phyloP scores from a whole-genome alignment of 2,329 filamentous ascomycete genomes.

The Trichoderma citrinoviride region DNA sequence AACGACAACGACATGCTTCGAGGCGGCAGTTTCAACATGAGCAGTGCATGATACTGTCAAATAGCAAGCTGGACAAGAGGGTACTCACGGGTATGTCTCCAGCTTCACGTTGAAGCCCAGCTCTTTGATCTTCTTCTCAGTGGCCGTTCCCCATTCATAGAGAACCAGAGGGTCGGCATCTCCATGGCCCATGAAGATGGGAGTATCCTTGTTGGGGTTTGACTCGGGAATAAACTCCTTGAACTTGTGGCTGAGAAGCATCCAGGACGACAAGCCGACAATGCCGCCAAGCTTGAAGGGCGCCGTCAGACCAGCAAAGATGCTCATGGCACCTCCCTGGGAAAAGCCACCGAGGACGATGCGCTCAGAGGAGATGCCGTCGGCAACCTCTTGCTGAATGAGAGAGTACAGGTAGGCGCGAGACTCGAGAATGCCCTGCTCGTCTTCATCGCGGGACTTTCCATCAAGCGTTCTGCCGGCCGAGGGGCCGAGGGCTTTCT shows the following conservation, averaged over 20 bases:
- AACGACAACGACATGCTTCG: neutral
- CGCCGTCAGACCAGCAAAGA: conserved; percentile 75
- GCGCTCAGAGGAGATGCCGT: conserved; percentile 73
- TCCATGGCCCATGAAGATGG: conserved; percentile 84
- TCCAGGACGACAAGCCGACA: conserved; percentile 78
- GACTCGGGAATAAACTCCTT: conserved; percentile 38
- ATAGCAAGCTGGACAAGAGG: neutral
- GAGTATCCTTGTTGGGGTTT: conserved; percentile 58
- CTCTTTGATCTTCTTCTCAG: conserved; percentile 61
- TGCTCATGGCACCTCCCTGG: conserved; percentile 82
- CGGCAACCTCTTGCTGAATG: conserved; percentile 73
- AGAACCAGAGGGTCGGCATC: conserved; percentile 68
- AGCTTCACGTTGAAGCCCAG: conserved; percentile 73
- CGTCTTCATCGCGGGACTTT: conserved; percentile 53
- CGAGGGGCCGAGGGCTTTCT: conserved; percentile 38
- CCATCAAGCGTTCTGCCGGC: neutral
- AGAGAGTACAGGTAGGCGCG: conserved; percentile 74
- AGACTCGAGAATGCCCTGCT: conserved; percentile 69
- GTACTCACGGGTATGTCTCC: conserved; percentile 66
- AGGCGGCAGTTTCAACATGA: neutral
- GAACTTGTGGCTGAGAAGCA: conserved; percentile 60
- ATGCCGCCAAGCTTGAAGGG: conserved; percentile 78
- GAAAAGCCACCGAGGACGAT: conserved; percentile 86
- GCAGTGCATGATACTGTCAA: neutral
- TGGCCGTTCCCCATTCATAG: conserved; percentile 63